phyloP scores from a whole-genome alignment of 2,329 filamentous ascomycete genomes.

The Colletotrichum orbiculare region DNA sequence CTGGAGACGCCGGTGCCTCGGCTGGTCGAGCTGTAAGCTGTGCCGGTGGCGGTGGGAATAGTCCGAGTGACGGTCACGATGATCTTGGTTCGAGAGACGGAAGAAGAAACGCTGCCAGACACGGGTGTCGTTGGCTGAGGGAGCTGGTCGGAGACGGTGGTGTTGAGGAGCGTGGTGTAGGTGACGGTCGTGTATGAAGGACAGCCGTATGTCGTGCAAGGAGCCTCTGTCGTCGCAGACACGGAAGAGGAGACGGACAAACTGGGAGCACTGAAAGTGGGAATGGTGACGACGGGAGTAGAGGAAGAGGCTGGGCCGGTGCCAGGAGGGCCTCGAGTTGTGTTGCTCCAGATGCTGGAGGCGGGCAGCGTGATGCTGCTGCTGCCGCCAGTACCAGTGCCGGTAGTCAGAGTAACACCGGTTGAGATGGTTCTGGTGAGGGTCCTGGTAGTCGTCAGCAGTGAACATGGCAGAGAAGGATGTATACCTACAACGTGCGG shows the following conservation, averaged over 20 bases:
- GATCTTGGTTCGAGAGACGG: slow-evolving; percentile 17
- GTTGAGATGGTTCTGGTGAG: background rate
- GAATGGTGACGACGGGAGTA: background rate
- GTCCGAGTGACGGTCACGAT: slow-evolving; percentile 21
- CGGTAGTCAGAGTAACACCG: slow-evolving; percentile 1
- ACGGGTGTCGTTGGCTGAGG: background rate
- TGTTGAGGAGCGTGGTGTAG: slow-evolving; percentile 28
- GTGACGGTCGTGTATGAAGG: slow-evolving; percentile 19
- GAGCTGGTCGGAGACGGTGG: slow-evolving; percentile 23
- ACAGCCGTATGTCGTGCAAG: slow-evolving; percentile 18
- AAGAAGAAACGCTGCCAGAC: slow-evolving; percentile 1
- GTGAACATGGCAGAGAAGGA: background rate
- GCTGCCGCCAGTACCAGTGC: slow-evolving; percentile 14
- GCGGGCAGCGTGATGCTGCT: background rate
- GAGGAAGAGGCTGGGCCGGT: slow-evolving; percentile 6
- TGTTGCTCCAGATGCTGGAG: slow-evolving; percentile 26
- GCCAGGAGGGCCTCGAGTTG: slow-evolving; percentile 5
- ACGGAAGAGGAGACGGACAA: background rate
- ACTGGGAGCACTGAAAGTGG: slow-evolving; percentile 15
- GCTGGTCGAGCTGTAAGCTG: slow-evolving; percentile 12
- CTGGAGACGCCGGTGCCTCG: slow-evolving; percentile 15
- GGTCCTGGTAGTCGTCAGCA: background rate
- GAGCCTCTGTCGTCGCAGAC: background rate
- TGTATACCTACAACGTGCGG: slow-evolving; percentile 14
- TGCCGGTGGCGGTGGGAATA: slow-evolving; percentile 12